Evolutionary conservation across 2,329 filamentous ascomycete species (phyloP).

Genomic region (Dothideomycetes sp.): DNA sequence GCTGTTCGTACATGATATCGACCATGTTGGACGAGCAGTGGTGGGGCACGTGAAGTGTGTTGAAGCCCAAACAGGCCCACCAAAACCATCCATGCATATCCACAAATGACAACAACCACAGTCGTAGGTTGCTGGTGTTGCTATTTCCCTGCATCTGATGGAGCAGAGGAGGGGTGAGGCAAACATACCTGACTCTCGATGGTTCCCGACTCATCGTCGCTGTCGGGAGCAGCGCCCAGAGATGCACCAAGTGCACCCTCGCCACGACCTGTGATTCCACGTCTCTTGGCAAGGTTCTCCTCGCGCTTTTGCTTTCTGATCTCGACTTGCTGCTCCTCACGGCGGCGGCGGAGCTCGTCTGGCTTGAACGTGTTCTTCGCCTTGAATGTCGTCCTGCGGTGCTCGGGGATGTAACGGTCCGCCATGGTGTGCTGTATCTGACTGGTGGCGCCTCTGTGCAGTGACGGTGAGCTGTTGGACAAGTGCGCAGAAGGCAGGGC

Average conservation of each 20-base stretch:
- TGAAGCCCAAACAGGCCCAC: too few species aligned
- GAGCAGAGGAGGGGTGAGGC: too few species aligned
- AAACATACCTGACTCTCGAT: constrained; percentile 85
- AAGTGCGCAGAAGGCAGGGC: background rate
- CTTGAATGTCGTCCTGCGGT: constrained; percentile 99
- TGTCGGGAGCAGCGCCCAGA: constrained; percentile 82
- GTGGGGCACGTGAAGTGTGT: background rate
- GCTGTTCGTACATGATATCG: too few species aligned
- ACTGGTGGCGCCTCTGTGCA: constrained; percentile 1
- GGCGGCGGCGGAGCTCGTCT: constrained; percentile 93
- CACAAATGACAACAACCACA: too few species aligned
- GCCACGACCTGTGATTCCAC: constrained; percentile 71
- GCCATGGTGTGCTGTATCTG: constrained; percentile 54
- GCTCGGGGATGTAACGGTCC: constrained; percentile 98
- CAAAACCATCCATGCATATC: too few species aligned
- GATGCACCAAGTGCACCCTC: constrained; percentile 67
- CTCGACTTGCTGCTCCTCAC: constrained; percentile 98
- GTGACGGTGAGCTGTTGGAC: background rate
- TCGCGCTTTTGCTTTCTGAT: constrained; percentile 98
- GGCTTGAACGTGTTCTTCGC: constrained; percentile 98
- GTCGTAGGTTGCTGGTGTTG: too few species aligned
- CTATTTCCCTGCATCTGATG: too few species aligned
- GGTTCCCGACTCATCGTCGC: constrained; percentile 90
- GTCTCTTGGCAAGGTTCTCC: constrained; percentile 96
- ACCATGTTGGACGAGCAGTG: too few species aligned